Evolutionary conservation across 1,284 basidiomycete species (phyloP).

Genomic region (Boletellus deceptivus): DNA sequence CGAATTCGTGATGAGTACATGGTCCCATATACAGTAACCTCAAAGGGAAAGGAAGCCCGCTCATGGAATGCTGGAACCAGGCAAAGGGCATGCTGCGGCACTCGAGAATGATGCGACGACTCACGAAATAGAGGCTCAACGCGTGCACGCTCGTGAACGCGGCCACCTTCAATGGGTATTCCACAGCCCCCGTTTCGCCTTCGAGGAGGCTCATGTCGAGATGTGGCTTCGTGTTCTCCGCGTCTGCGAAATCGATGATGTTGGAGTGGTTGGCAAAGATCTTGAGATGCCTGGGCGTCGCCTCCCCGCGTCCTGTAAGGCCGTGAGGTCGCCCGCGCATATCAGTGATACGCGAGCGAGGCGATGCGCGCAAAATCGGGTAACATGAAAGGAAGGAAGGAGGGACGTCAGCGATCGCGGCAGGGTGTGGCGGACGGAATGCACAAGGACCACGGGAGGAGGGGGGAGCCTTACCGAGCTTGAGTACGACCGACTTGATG

Average conservation of each 20-base stretch:
- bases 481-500: conserved; percentile 68
- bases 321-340: conserved; percentile 9
- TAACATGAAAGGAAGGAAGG: conserved; percentile 3
- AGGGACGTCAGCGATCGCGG: conserved; percentile 8
- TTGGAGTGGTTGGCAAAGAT: conserved; percentile 68
- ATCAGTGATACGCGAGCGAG: conserved; percentile 1
- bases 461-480: conserved; percentile 56
- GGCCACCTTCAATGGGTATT: conserved; percentile 75
- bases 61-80: conserved; percentile 7
- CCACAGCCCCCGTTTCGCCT: conserved; percentile 61
- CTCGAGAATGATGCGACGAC: conserved; percentile 24
- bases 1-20: conserved; percentile 15
- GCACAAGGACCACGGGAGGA: not conserved
- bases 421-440: conserved; percentile 7
- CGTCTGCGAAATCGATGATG: conserved; percentile 75
- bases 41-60: conserved; percentile 15
- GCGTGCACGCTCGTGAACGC: conserved; percentile 73
- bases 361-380: conserved; percentile 6
- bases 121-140: conserved; percentile 75
- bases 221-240: conserved; percentile 63
- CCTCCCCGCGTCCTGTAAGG: conserved; percentile 66
- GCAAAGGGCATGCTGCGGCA: conserved; percentile 11
- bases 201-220: conserved; percentile 69
- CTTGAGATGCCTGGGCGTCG: conserved; percentile 61
- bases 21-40: conserved; percentile 22